phyloP scores from a whole-genome alignment of 495 filamentous ascomycete genomes.

The Penicillium goetzii region DNA sequence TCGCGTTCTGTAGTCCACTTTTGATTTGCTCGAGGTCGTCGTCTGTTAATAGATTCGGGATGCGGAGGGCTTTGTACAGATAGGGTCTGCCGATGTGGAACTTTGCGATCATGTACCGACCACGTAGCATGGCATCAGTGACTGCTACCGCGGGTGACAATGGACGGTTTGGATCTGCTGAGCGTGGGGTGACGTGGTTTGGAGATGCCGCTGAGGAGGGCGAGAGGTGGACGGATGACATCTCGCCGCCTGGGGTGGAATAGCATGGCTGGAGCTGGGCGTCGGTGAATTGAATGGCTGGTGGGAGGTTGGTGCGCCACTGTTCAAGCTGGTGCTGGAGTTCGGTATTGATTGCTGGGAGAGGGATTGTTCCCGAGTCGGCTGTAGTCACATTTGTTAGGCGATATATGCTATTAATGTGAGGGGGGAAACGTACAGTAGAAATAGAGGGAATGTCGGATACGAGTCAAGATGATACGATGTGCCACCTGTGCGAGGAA shows the following conservation, averaged over 20 bases:
- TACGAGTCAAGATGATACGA: conserved; percentile 52
- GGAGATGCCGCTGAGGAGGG: conserved; percentile 34
- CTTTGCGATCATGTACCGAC: conserved; percentile 49
- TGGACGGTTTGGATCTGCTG: conserved; percentile 31
- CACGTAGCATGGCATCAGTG: conserved; percentile 52
- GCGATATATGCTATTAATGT: neutral
- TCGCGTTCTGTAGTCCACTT: conserved; percentile 47
- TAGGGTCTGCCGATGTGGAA: conserved; percentile 56
- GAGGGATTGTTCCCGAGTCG: conserved; percentile 50
- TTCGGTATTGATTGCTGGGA: conserved; percentile 49
- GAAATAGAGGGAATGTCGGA: conserved; percentile 53
- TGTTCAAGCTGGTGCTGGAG: conserved; percentile 52
- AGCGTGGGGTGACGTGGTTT: conserved; percentile 25
- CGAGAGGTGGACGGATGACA: conserved; percentile 26
- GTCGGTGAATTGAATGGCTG: conserved; percentile 46
- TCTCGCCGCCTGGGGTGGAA: conserved; percentile 20
- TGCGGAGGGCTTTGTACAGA: conserved; percentile 51
- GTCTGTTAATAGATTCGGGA: conserved; percentile 44
- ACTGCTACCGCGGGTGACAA: conserved; percentile 46
- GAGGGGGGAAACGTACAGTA: conserved; percentile 39
- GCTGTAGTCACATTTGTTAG: conserved; percentile 30
- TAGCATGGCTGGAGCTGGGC: conserved; percentile 23
- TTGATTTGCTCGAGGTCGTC: conserved; percentile 51
- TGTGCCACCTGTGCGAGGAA: conserved; percentile 55
- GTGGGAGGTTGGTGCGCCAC: conserved; percentile 51